Conservation (phyloP, 805 yeast genomes). For the Saitoella complicata region DNA sequence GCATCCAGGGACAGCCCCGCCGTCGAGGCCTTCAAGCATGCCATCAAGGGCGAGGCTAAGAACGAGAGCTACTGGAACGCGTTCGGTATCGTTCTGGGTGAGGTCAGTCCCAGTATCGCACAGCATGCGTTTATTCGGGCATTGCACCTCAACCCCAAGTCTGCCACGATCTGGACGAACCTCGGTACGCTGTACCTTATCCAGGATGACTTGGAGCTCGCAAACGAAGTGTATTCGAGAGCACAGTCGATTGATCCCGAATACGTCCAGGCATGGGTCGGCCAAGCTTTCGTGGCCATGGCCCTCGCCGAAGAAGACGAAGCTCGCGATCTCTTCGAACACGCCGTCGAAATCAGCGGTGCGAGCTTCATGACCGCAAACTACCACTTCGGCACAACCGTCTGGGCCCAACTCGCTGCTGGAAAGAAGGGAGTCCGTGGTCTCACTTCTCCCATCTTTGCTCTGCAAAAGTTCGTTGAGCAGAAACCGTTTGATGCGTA, state of each 20-base stretch:
- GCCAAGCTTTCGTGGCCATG: slow-evolving; percentile 47
- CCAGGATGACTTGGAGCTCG: slow-evolving; percentile 52
- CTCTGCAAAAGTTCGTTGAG: slow-evolving; percentile 35
- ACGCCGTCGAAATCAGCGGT: slow-evolving; percentile 61
- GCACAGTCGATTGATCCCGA: slow-evolving; percentile 76
- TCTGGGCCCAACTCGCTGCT: background rate
- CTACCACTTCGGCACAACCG: background rate
- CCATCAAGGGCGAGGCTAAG: slow-evolving; percentile 55
- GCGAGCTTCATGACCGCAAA: slow-evolving; percentile 27
- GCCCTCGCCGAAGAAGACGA: slow-evolving; percentile 22
- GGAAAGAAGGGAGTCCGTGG: background rate
- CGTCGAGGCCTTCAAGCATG: slow-evolving; percentile 40
- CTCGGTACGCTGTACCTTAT: slow-evolving; percentile 62
- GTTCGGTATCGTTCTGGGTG: slow-evolving; percentile 58
- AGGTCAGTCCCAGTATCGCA: slow-evolving; percentile 50
- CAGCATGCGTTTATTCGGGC: slow-evolving; percentile 92
- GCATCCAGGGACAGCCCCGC: slow-evolving; percentile 22
- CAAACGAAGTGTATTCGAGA: slow-evolving; percentile 52
- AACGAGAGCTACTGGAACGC: slow-evolving; percentile 68
- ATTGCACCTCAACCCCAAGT: slow-evolving; percentile 47
- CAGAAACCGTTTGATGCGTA: slow-evolving; percentile 21
- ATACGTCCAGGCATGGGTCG: slow-evolving; percentile 63
- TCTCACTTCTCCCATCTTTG: slow-evolving; percentile 4
- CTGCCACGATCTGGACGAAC: slow-evolving; percentile 61
- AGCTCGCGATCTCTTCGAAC: slow-evolving; percentile 52